Evolutionary conservation across 1,284 basidiomycete genomes (phyloP), one percentile per base, ranked within the genome.

Genomic region (Naganishia sp.): DNA sequence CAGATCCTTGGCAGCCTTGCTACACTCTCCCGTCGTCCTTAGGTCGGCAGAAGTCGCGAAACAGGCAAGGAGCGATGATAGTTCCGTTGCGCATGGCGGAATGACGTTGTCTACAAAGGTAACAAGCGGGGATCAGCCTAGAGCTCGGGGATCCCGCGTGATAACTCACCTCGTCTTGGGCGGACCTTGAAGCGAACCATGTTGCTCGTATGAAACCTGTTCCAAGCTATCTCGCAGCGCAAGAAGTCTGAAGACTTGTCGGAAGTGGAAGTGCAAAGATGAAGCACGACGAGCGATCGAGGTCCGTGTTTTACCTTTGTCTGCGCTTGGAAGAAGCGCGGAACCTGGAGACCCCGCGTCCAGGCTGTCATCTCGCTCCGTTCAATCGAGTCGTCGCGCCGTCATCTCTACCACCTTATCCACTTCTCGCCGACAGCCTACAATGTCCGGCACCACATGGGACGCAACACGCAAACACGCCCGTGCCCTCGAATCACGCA

Each of bases 401-500:
- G 35, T 39, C 32, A 6, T 10, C 25, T 25, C 28, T 15, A 35
- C 51, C 60, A 50, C 43, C 45, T 28, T 32, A 49, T 21, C 53
- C 35, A 10, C 35, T 6, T 2, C 13, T 39, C 35, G 35, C 35
- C n/a, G 32, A 49, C 45, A n/a, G 6, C 47, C 47, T 61, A 61
- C 47, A 61, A 61, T 61, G 58, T 61, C 58, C 73, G 73, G 68
- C 74, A 69, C 76, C 31, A 63, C 76, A 47, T 82, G 81, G 81
- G 81, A 82, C 58, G 77, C 79, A n/a, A 73, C 80, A 0, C 88
- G 94, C 73, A 83, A 91, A 69, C 91, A 94, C 80, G 92, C 90
- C 76, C 84, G 93, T 72, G 93, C 92, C 7, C 86, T 96, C 39
- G 93, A 96, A 78, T 89, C 90, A 49, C 85, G 93, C 31, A 89